Evolutionary conservation across 164 flowering plant genomes (phyloP), one percentile per base, ranked within the genome.

Genomic region (Vitis vinifera): DNA sequence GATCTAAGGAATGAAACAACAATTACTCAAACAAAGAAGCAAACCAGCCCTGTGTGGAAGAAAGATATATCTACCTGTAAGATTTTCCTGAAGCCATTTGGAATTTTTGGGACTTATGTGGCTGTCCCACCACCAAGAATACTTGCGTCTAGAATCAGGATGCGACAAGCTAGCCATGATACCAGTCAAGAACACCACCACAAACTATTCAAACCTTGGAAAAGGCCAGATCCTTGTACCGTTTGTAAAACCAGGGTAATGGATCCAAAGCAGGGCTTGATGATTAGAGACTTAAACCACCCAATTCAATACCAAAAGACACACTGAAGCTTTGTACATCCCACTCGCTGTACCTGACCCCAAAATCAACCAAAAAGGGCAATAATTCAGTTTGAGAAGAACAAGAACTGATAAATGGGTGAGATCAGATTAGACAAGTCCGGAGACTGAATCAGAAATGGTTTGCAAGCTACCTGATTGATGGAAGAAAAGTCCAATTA

Each of bases 81-180:
- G 87, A 88, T 94, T 94, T 70, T 92, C 98, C 73, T 91, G 88
- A 70, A 94, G 94, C 99, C 99, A 94, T 85, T 86, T 94, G 9
- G 99, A 94, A 73, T 94, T 92, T 81, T 94, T 92, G 31, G 99
- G 98, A 77, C 97, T 89, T 59, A 89, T 90, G 79, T 94, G 98
- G 71, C 97, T 94, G 69, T 87, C 89, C 98, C 98, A 94, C 98
- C 98, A 94, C 98, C 98, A 94, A 1, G 98, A 93, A 73, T 93
- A 90, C 80, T 75, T 75, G 49, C 89, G 82, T 64, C 78, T 82
- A 14, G 88, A 81, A 53, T 87, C 81, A 9, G 83, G 58, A 5
- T 82, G 80, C 51, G 72, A 61, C 47, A 76, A 69, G 30, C 82
- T 64, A 5, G 88, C 86, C 88, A 87, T 87, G 48, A 14, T 64